A percentile compares a stretch with the other conserved stretches of the same genome.
Evolutionary conservation across 306 rosid genomes (phyloP).

Genomic region (Malus fusca): DNA sequence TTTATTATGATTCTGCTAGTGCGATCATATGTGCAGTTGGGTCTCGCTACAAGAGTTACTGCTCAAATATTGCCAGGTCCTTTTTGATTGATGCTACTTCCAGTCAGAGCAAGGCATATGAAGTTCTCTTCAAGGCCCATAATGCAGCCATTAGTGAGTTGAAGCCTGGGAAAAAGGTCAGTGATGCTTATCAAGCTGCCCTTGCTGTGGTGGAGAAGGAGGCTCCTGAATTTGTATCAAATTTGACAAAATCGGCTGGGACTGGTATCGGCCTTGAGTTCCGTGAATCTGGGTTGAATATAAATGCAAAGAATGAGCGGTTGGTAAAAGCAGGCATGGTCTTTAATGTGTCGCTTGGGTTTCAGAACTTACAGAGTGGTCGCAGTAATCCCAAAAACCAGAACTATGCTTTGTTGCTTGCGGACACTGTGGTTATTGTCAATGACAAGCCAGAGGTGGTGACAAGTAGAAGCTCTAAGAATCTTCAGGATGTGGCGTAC

Average conservation of each 20-base stretch:
- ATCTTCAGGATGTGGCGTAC: constrained; percentile 74
- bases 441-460: constrained; percentile 65
- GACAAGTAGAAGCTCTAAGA: constrained; percentile 62
- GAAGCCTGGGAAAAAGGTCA: constrained; percentile 63
- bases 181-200: constrained; percentile 70
- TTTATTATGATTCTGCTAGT: constrained; percentile 75
- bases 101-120: constrained; percentile 79
- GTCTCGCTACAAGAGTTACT: constrained; percentile 84
- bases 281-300: constrained; percentile 86
- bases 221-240: constrained; percentile 60
- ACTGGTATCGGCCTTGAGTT: constrained; percentile 94
- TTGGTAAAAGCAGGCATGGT: constrained; percentile 75
- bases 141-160: constrained; percentile 60
- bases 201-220: constrained; percentile 73
- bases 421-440: constrained; percentile 64
- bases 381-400: constrained; percentile 41
- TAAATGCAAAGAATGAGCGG: constrained; percentile 76
- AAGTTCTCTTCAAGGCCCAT: constrained; percentile 81
- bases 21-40: constrained; percentile 91
- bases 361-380: constrained; percentile 63
- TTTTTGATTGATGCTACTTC: constrained; percentile 86
- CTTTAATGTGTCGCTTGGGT: constrained; percentile 81
- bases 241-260: constrained; percentile 81
- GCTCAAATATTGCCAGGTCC: constrained; percentile 83
- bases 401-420: constrained; percentile 70